Evolutionary conservation across 805 yeast genomes (phyloP).

Genomic region (Candida coquimbonensis): DNA sequence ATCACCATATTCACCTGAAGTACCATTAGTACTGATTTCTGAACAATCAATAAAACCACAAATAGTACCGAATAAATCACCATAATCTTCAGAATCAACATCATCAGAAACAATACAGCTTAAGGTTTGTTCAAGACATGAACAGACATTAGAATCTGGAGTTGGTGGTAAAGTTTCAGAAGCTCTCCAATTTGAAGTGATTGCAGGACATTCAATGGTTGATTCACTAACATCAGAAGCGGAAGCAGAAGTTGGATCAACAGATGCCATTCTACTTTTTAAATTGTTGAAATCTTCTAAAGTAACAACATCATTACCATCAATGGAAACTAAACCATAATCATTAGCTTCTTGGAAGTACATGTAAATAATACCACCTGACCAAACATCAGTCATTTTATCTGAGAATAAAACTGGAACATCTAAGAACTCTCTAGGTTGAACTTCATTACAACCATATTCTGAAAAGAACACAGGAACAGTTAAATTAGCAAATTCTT

Average conservation of each 20-base stretch:
- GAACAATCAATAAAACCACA: conserved; percentile 57
- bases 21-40: conserved; percentile 56
- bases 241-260: conserved; percentile 44
- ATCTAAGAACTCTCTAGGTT: conserved; percentile 75
- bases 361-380: conserved; percentile 93
- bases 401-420: conserved; percentile 57
- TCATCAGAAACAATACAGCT: conserved; percentile 51
- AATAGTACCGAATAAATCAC: conserved; percentile 47
- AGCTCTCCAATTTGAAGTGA: conserved; percentile 58
- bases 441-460: conserved; percentile 73
- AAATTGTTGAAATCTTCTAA: conserved; percentile 53
- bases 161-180: conserved; percentile 68
- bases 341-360: conserved; percentile 78
- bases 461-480: conserved; percentile 83
- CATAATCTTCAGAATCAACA: conserved; percentile 50
- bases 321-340: conserved; percentile 68
- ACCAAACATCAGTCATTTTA: conserved; percentile 85
- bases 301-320: conserved; percentile 46
- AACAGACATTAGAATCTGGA: conserved; percentile 60
- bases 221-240: conserved; percentile 29
- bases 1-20: conserved; percentile 64
- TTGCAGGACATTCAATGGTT: conserved; percentile 40
- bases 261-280: conserved; percentile 43
- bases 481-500: conserved; percentile 64
- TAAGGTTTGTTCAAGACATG: conserved; percentile 48